Evolutionary conservation across 331 rosid species (phyloP).

Genomic region (Ulmus americana): DNA sequence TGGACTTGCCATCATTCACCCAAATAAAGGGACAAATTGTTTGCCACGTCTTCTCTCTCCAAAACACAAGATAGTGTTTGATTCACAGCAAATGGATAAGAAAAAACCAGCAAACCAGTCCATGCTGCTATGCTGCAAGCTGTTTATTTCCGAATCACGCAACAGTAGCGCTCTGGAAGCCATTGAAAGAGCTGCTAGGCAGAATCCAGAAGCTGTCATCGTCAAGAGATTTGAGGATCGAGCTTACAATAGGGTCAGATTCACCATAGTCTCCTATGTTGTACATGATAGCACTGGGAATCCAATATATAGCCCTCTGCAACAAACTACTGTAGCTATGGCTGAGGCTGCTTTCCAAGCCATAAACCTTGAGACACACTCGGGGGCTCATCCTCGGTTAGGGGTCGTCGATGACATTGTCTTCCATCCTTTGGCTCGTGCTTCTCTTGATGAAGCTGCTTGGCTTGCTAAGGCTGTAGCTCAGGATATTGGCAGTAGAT

Average conservation of each 20-base stretch:
- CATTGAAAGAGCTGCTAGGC: conserved; percentile 55
- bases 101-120: conserved; percentile 47
- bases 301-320: conserved; percentile 70
- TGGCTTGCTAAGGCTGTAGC: conserved; percentile 77
- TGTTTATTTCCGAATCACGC: conserved; percentile 59
- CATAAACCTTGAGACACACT: conserved; percentile 56
- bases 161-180: conserved; percentile 44
- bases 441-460: conserved; percentile 64
- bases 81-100: conserved; percentile 40
- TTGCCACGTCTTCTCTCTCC: neutral
- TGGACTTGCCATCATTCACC: too few species aligned
- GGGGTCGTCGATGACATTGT: conserved; percentile 82
- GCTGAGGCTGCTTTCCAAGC: conserved; percentile 63
- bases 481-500: conserved; percentile 48
- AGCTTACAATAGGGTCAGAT: conserved; percentile 62
- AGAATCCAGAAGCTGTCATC: conserved; percentile 46
- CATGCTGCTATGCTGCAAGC: conserved; percentile 62
- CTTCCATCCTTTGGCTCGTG: conserved; percentile 66
- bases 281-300: conserved; percentile 51
- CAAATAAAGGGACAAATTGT: too few species aligned
- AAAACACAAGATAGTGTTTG: neutral
- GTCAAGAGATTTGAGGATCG: conserved; percentile 54
- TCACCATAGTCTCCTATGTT: conserved; percentile 59
- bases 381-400: conserved; percentile 69
- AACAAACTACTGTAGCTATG: conserved; percentile 56